Base-by-base conservation (phyloP, 2,329 filamentous ascomycete species). In the Aureobasidium lini region DNA sequence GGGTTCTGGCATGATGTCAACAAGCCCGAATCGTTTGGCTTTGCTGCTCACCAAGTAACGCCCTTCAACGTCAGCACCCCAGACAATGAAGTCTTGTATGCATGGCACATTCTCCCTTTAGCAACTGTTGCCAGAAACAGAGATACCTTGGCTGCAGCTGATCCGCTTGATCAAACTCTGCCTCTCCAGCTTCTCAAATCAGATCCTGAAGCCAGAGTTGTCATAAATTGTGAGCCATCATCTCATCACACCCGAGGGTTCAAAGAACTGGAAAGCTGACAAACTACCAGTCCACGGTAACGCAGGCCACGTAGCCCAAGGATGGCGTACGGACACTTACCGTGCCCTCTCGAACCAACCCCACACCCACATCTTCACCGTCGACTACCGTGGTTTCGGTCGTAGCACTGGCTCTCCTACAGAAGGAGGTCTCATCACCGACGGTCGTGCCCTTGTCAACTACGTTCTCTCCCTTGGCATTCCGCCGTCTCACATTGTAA, bases 321-420 rank as follows among this genome's bases (percentile, higher is more conserved):
- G 84, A 61, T 82, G 86, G 70, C 84, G 93, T 15, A 87, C 90
- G 2, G 80, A 85, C 34, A 88, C 85, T 60, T 95, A 95, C 71
- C 89, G 91, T 66, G 81, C 85, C 46, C 77, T 96, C 43, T 84
- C 90, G 4, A 83, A 87, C 56, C 84, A 86, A 2, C 88, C 87
- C 1, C 78, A 81, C 59, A 83, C 91, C 58, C 92, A 96, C 69
- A 82, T 96, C 46, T 78, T 96, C n/a, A 84, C 90, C 40, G 85
- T 96, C 66, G 91, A 96, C 76, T 96, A 96, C 73, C 87, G 92
- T 16, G 92, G 92, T 6, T 96, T 90, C 66, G 92, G 91, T 0
- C 80, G 83, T 40, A 94, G 89, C 8, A 89, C 86, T 0, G 90
- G 93, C n/a, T 76, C 74, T 4, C 93, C 93, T 0, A 87, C 85